Conservation (phyloP, 2,329 filamentous ascomycete species). For the Pseudocercospora vitis region DNA sequence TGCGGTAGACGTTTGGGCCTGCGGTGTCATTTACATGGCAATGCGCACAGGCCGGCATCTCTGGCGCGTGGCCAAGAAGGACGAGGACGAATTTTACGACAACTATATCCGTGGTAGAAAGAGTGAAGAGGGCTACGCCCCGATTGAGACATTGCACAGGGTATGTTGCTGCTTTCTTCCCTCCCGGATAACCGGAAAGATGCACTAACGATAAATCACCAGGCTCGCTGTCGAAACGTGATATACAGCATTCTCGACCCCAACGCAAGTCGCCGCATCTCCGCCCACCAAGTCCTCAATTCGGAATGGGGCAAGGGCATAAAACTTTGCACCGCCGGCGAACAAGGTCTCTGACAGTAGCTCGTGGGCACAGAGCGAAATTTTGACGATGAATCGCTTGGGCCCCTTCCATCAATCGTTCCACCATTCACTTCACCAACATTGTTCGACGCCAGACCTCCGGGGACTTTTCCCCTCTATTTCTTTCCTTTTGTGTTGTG, state of each 20-base stretch:
- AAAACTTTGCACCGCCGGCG: conserved; percentile 92
- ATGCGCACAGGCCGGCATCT: conserved; percentile 96
- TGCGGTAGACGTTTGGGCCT: conserved; percentile 98
- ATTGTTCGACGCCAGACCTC: conserved; percentile 5
- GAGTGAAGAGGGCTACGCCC: conserved; percentile 92
- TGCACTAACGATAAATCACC: conserved; percentile 18
- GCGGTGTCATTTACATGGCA: conserved; percentile 99
- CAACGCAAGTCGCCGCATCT: conserved; percentile 87
- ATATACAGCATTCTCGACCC: conserved; percentile 98
- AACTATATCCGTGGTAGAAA: conserved; percentile 89
- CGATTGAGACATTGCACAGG: conserved; percentile 91
- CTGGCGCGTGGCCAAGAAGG: conserved; percentile 95
- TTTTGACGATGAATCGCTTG: conserved; percentile 13
- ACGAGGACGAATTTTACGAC: conserved; percentile 96
- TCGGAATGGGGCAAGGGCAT: conserved; percentile 99
- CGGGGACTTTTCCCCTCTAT: too few relatives aligned
- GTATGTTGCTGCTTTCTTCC: conserved; percentile 57
- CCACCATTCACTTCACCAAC: conserved; percentile 7
- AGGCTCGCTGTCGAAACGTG: conserved; percentile 97
- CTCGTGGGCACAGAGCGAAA: conserved; percentile 22
- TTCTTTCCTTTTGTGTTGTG: conserved; percentile 4
- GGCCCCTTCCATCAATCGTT: conserved; percentile 14
- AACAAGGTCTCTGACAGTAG: conserved; percentile 76
- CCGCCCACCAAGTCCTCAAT: conserved; percentile 92
- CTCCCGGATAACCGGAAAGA: conserved; percentile 1